Evolutionary conservation across 129 eudicot species (phyloP), one percentile per base, ranked within the genome.

Genomic region (Lactuca saligna): DNA sequence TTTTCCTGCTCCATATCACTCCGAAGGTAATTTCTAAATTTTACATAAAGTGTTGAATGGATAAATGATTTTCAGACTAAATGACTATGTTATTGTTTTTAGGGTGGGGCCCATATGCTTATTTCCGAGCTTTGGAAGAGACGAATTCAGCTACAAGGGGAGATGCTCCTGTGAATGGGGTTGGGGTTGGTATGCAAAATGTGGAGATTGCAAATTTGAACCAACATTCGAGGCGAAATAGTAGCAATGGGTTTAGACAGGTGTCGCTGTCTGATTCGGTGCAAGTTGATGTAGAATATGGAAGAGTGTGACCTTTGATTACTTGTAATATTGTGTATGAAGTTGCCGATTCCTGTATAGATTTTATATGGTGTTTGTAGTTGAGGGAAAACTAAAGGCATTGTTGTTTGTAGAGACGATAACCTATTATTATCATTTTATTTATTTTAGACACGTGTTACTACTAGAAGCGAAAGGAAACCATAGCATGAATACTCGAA

Each of bases 101-200:
- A 91, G 96, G 96, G 57, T 91, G 91, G 94, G 85, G 84, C 25
- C 82, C 96, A 14, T 91, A 91, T 78, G 96, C 94, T 37, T 88
- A 88, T 79, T 83, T 85, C 78, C 86, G 72, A 59, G 97, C 97
- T 54, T 61, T 84, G 71, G 94, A 85, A 72, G 88, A 86, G 75
- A 46, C 70, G 15, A 82, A 77, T 69, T 39, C 75, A 0, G 79
- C 66, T 57, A n/a, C 85, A 55, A 73, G 39, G 41, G 75, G 17
- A 17, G 78, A 8, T 17, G 71, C 20, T 32, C 72, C 70, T 31
- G 56, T 37, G n/a, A 71, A 76, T 25, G 83, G 75, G 42, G 25
- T 38, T 4, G 83, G 75, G 42, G 25, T 38, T 4, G 15, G 38
- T 48, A 42, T 80, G 75, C 78, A 72, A 51, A 61, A 17, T 1